phyloP scores from a whole-genome alignment of 169 alveolate species.

The Cryptosporidium canis region DNA sequence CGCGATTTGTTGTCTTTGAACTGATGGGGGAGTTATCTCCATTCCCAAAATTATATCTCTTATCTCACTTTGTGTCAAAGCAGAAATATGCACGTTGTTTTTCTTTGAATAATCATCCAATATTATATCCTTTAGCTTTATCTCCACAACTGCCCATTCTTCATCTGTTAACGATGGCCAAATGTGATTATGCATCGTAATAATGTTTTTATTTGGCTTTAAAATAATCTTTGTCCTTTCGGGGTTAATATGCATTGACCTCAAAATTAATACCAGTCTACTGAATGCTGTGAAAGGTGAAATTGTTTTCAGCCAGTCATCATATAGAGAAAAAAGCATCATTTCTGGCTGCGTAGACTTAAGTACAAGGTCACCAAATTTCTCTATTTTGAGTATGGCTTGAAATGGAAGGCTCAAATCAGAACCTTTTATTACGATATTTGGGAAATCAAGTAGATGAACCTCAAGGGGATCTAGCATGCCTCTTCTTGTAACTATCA shows the following conservation, averaged over 20 bases:
- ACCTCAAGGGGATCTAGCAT: conserved; percentile 99
- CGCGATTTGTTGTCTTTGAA: conserved; percentile 94
- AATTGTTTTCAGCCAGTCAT: conserved; percentile 98
- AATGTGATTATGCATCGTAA: conserved; percentile 99
- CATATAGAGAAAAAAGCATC: conserved; percentile 98
- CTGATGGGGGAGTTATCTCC: conserved; percentile 99
- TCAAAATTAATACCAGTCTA: conserved; percentile 93
- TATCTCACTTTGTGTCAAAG: conserved; percentile 98
- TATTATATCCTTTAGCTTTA: conserved; percentile 96
- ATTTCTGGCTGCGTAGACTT: conserved; percentile 99
- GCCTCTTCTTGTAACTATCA: conserved; percentile 99
- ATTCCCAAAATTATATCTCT: conserved; percentile 99
- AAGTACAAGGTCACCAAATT: conserved; percentile 98
- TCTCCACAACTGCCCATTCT: conserved; percentile 99
- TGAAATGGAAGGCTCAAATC: conserved; percentile 99
- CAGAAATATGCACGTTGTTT: conserved; percentile 97
- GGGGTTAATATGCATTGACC: conserved; percentile 98
- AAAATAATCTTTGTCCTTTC: conserved; percentile 97
- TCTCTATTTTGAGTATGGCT: conserved; percentile 97
- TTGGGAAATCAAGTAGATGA: conserved; percentile 99
- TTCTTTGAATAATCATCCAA: conserved; percentile 98
- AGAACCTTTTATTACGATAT: conserved; percentile 99
- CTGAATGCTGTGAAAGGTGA: conserved; percentile 99
- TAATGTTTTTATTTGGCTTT: conserved; percentile 94
- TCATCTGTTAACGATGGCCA: conserved; percentile 99